These are phyloP conservation scores for Ascosphaera acerosa DNA, from an alignment of 2,329 filamentous ascomycete genomes.

Conservation along the genomic window DNA sequence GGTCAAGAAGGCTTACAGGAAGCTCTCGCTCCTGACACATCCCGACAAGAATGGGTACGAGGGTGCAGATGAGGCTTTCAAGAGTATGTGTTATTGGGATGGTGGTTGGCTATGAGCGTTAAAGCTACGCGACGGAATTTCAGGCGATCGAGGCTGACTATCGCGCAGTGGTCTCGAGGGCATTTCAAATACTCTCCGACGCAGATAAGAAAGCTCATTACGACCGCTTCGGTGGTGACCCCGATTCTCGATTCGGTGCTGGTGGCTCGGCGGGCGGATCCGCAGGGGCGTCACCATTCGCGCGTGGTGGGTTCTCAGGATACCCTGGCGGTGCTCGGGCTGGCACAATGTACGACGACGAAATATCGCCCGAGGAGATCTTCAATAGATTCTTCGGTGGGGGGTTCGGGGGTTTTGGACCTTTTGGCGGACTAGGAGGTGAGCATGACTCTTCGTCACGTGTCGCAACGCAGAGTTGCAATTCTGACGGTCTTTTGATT, in stretches of 20 bases:
- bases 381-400: slow-evolving; percentile 93
- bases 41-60: slow-evolving; percentile 97
- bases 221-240: slow-evolving; percentile 76
- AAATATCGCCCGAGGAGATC: slow-evolving; percentile 88
- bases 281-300: slow-evolving; percentile 20
- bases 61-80: slow-evolving; percentile 91
- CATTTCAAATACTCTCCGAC: slow-evolving; percentile 81
- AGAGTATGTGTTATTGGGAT: slow-evolving; percentile 30
- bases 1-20: slow-evolving; percentile 95
- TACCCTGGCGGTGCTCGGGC: slow-evolving; percentile 22
- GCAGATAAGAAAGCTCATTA: slow-evolving; percentile 76
- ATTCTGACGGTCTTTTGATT: slow-evolving; percentile 1
- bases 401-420: slow-evolving; percentile 33
- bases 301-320: slow-evolving; percentile 19
- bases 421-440: slow-evolving; percentile 34
- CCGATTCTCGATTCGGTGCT: slow-evolving; percentile 58
- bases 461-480: slow-evolving; percentile 3
- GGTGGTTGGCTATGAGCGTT: neutral
- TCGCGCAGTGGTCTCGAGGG: slow-evolving; percentile 54
- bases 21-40: slow-evolving; percentile 80
- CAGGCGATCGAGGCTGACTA: slow-evolving; percentile 3
- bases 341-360: slow-evolving; percentile 54
- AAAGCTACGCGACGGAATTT: neutral
- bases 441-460: slow-evolving; percentile 3
- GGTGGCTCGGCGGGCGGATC: slow-evolving; percentile 17